Base-by-base conservation (phyloP, 805 yeast genomes). In the Schwanniomyces occidentalis region DNA sequence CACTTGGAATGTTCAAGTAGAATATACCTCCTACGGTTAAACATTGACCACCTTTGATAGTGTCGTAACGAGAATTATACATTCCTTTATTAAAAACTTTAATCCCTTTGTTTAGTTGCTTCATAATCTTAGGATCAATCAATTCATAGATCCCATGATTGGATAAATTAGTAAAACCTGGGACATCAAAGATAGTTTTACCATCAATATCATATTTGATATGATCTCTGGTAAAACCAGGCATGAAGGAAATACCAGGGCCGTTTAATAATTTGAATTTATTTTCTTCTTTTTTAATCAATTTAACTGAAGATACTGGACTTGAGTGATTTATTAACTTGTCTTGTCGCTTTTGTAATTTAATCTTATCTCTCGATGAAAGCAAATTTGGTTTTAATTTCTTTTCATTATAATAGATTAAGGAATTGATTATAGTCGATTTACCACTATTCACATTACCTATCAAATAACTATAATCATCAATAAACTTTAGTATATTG, bases 371-470 rank as follows among this genome's bases (percentile, higher is more conserved):
- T 17, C 37, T 33, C 8, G 38, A 24, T 12, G 37, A 20, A 4
- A 35, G 25, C 15, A 40, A 34, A 30, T 40, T 50, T 10, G 28
- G 28, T 12, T 41, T 36, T 18, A 38, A 31, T 28, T 43, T 34
- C n/a, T n/a, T n/a, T 16, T 37, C 33, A 12, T 26, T 24, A 4
- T 30, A 34, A 27, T 52, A 56, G 16, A 74, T 41, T 13, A 82
- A 43, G 13, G 77, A 49, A 44, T 71, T 75, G 1, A 82, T 65
- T 23, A 85, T 45, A 2, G 82, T 69, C 2, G 87, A 78, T 52
- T 85, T 85, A 1, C 95, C 95, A 9, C 76, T 69, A 49, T 85
- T 85, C 8, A 82, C 78, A 39, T 70, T 71, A 1, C 95, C 95
- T 14, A 84, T 60, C 19, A 85, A 55, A 48, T 75, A 80, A 6